Evolutionary conservation across 208 protist genomes (phyloP), one percentile per base, ranked within the genome.

Genomic region (Leishmania mexicana): DNA sequence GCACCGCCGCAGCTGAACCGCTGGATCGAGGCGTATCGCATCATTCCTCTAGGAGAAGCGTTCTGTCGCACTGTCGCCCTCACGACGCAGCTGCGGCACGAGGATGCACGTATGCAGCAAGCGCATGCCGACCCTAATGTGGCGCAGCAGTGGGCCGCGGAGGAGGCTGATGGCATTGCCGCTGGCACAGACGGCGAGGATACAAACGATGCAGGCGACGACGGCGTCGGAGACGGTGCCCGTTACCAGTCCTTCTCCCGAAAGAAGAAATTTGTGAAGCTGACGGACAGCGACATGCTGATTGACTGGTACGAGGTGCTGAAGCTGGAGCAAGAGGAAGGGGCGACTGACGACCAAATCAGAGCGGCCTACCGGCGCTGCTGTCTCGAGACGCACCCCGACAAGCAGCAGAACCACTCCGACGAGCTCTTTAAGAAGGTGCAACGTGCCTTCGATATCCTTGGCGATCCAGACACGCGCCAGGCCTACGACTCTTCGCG

Each of bases 351-450:
- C 24, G 91, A 95, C 15, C 87, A 96, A 70, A 92, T 97, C 72
- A 88, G 87, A 19, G 75, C 87, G 0, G 98, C 98, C 2, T 99
- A 99, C 91, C 95, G 96, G 28, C 90, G 92, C 58, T 89, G 94
- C 62, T 98, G 96, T 80, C 87, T 99, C 1, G 96, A 98, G 72
- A 98, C 96, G 13, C 98, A 99, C 86, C 98, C 98, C 6, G 98
- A 99, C 85, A 99, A 99, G 83, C 92, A 98, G 80, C 80, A 87
- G 57, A 88, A 94, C 79, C 87, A 88, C 76, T 94, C 88, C 57
- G 97, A 99, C 72, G 93, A 90, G 75, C 90, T 96, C 40, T 99
- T 99, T 85, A 99, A 99, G 83, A 45, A 89, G 45, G 93, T 99
- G 17, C 93, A 98, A 81, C 88, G 92, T 31, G 98, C 98, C n/a